Evolutionary conservation across 225 moss, liverwort and hornwort genomes (phyloP).

Genomic region (Antitrichia curtipendula): DNA sequence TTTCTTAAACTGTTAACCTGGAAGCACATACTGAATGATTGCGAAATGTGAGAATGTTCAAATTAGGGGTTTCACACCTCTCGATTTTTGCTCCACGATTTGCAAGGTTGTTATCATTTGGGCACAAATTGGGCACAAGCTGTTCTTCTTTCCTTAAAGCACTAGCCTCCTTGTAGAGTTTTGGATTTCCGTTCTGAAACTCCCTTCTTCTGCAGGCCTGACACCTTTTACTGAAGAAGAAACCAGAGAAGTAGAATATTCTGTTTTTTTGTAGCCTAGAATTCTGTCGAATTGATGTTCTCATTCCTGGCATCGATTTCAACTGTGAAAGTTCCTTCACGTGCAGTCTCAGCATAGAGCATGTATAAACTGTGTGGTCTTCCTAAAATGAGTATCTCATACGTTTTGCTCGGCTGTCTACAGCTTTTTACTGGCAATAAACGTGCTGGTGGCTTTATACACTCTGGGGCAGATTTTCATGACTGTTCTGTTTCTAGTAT

Average conservation of each 20-base stretch:
- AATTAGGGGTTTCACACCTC: neutral
- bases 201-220: neutral
- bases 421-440: conserved; percentile 37
- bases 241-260: neutral
- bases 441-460: conserved; percentile 34
- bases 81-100: neutral
- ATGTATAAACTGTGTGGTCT: neutral
- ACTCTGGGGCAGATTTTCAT: conserved; percentile 23
- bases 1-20: neutral
- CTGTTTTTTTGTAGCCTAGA: neutral
- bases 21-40: neutral
- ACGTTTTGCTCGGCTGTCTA: neutral
- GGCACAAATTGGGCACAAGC: neutral
- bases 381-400: neutral
- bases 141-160: neutral
- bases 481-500: conserved; percentile 13
- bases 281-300: neutral
- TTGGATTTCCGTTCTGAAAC: neutral
- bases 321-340: neutral
- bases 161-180: neutral
- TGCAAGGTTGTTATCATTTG: neutral
- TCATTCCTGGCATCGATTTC: neutral
- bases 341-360: neutral
- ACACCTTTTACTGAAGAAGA: neutral
- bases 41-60: neutral